A percentile compares a stretch with the other conserved stretches of the same genome.
Evolutionary conservation across 208 protist genomes (phyloP).

Genomic region (Leishmania tropica): DNA sequence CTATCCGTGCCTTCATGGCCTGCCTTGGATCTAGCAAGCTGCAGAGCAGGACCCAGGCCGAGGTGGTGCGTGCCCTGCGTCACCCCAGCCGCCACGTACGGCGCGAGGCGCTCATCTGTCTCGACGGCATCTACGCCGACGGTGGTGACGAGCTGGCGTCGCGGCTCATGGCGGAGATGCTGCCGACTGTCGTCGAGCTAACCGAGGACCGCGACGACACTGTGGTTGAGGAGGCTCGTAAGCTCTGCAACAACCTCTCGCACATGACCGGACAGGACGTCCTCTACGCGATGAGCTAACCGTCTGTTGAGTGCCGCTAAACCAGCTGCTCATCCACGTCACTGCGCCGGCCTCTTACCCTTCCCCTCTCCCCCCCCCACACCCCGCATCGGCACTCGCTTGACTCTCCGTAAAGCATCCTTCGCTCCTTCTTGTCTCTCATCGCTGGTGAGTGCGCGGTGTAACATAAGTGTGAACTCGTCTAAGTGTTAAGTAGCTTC

Average conservation of each 20-base stretch:
- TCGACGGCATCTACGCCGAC: slow-evolving; percentile 88
- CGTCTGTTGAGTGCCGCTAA: background rate
- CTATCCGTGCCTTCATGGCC: slow-evolving; percentile 76
- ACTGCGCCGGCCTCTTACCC: background rate
- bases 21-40: slow-evolving; percentile 74
- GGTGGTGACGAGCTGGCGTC: slow-evolving; percentile 90
- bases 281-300: slow-evolving; percentile 83
- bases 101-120: slow-evolving; percentile 57
- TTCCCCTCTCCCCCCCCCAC: background rate
- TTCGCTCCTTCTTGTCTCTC: background rate
- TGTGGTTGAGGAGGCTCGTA: slow-evolving; percentile 82
- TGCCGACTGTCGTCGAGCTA: slow-evolving; percentile 88
- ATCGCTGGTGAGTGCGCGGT: background rate
- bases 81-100: slow-evolving; percentile 79
- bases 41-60: slow-evolving; percentile 85
- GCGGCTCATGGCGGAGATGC: slow-evolving; percentile 89
- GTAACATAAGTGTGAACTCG: slow-evolving; percentile 9
- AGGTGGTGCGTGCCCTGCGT: slow-evolving; percentile 75
- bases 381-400: background rate
- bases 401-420: background rate
- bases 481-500: slow-evolving; percentile 1
- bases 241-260: slow-evolving; percentile 84
- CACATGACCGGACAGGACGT: slow-evolving; percentile 90
- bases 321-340: background rate
- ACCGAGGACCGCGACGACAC: slow-evolving; percentile 83